These are phyloP conservation scores for Microdochium nivale DNA, from an alignment of 2,329 filamentous ascomycete genomes.

Conservation along the genomic window DNA sequence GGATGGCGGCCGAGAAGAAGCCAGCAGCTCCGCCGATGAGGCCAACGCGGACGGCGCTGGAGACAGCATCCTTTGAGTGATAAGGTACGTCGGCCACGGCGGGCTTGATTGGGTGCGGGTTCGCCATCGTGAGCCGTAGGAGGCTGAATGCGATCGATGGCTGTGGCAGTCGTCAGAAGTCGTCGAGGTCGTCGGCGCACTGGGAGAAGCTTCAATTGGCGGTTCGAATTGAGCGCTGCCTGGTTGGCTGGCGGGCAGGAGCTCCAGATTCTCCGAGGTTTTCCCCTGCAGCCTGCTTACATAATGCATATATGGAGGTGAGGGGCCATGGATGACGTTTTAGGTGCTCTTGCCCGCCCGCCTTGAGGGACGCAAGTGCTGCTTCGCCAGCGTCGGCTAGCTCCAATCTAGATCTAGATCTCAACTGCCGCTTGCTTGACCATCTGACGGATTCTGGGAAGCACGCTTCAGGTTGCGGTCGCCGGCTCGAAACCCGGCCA, in stretches of 20 bases:
- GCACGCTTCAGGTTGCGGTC: no score
- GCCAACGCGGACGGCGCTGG: constrained; percentile 54
- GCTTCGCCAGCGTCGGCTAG: no score
- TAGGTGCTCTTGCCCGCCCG: no score
- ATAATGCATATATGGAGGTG: no score
- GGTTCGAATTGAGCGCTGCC: background rate
- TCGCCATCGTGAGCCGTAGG: constrained; percentile 21
- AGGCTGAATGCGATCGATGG: constrained; percentile 11
- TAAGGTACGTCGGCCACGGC: constrained; percentile 39
- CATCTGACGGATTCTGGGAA: no score
- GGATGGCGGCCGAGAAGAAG: constrained; percentile 65
- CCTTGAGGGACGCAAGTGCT: no score
- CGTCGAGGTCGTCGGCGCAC: background rate
- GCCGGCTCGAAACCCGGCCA: no score
- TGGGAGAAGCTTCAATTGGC: constrained; percentile 2
- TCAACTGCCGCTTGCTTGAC: no score
- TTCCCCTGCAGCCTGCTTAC: background rate
- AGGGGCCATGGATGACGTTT: no score
- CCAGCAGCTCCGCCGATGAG: constrained; percentile 60
- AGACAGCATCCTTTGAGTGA: constrained; percentile 68
- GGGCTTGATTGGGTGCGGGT: constrained; percentile 15
- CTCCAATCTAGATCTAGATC: no score
- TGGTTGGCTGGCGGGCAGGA: constrained; percentile 1
- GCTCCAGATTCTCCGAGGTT: background rate
- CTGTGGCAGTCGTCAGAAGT: background rate